Evolutionary conservation across 106 monocot species (phyloP).

Genomic region (Allium fistulosum): DNA sequence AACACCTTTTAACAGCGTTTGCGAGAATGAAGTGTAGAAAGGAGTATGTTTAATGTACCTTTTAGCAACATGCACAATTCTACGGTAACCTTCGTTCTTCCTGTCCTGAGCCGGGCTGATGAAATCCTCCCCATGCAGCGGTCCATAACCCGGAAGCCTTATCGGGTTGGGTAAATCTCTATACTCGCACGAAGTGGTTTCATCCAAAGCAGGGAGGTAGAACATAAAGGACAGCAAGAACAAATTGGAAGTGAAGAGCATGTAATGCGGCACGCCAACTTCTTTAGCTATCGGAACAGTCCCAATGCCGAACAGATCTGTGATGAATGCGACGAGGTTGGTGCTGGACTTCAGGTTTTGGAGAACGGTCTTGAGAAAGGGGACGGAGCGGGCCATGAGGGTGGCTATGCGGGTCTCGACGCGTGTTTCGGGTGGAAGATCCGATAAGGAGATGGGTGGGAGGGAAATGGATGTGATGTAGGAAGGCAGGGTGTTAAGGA

Average conservation of each 20-base stretch:
- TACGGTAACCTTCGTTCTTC: slow-evolving; percentile 6
- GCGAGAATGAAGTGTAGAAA: too few species aligned
- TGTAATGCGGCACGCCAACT: slow-evolving; percentile 24
- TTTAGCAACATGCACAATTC: slow-evolving; percentile 12
- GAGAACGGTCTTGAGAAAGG: slow-evolving; percentile 27
- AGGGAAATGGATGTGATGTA: slow-evolving; percentile 29
- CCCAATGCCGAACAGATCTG: slow-evolving; percentile 39
- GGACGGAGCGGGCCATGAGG: slow-evolving; percentile 25
- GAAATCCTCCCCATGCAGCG: slow-evolving; percentile 24
- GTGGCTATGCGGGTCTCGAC: slow-evolving; percentile 22
- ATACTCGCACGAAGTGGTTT: slow-evolving; percentile 22
- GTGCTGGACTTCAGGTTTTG: slow-evolving; percentile 7
- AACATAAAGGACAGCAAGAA: slow-evolving; percentile 18
- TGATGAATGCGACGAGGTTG: slow-evolving; percentile 31
- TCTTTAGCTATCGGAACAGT: slow-evolving; percentile 21
- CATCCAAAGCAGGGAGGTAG: slow-evolving; percentile 25
- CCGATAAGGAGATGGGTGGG: slow-evolving; percentile 29
- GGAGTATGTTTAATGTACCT: neutral
- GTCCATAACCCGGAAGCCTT: slow-evolving; percentile 35
- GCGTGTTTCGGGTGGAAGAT: slow-evolving; percentile 25
- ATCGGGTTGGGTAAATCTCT: slow-evolving; percentile 24
- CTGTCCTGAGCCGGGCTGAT: slow-evolving; percentile 20
- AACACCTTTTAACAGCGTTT: too few species aligned
- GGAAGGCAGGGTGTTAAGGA: slow-evolving; percentile 34
- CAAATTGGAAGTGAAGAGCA: slow-evolving; percentile 30